phyloP scores from a whole-genome alignment of 1,284 basidiomycete genomes.

The Rhizoctonia solani region DNA sequence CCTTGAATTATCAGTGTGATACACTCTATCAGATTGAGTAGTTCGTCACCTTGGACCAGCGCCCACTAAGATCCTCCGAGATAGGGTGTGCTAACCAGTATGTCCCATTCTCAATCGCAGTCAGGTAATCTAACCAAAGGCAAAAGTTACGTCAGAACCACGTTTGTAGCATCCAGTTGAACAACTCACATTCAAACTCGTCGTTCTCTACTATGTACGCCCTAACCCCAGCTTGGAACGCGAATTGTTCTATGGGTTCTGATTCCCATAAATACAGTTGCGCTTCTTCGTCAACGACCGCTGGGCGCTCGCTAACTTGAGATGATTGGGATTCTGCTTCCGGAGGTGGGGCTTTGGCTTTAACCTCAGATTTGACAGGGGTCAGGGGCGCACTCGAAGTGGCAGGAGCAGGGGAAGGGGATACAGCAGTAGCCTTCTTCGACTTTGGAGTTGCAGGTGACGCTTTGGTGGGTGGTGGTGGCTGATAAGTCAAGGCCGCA shows the following conservation, averaged over 20 bases:
- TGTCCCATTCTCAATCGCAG: constrained; percentile 57
- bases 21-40: constrained; percentile 36
- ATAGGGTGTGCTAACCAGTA: constrained; percentile 65
- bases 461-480: constrained; percentile 3
- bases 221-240: constrained; percentile 77
- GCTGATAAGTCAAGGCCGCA: constrained; percentile 73
- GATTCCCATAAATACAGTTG: constrained; percentile 74
- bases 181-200: constrained; percentile 50
- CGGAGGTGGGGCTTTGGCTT: constrained; percentile 23
- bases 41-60: constrained; percentile 56
- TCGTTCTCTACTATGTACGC: constrained; percentile 69
- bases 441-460: constrained; percentile 21
- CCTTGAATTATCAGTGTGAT: constrained; percentile 29
- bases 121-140: constrained; percentile 55
- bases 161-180: neutral
- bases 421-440: constrained; percentile 4
- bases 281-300: constrained; percentile 43
- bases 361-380: neutral
- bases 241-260: constrained; percentile 52
- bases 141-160: constrained; percentile 6
- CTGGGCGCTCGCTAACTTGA: constrained; percentile 29
- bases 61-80: constrained; percentile 74
- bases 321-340: constrained; percentile 35
- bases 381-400: constrained; percentile 1
- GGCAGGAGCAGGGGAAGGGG: constrained; percentile 28